These are phyloP conservation scores for Rhynchosporium graminicola DNA, from an alignment of 2,329 filamentous ascomycete species.

Conservation along the genomic window DNA sequence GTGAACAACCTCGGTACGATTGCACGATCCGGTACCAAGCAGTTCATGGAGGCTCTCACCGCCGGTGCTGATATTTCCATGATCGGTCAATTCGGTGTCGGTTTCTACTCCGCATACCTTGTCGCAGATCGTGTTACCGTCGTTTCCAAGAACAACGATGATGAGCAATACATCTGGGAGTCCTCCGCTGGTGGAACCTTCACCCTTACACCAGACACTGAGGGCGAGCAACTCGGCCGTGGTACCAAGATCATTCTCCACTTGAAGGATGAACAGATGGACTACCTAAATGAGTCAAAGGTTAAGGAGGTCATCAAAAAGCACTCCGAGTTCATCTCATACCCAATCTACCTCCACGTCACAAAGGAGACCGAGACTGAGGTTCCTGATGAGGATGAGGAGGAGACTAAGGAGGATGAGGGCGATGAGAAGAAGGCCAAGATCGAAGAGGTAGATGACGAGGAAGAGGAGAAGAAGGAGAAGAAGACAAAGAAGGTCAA, in stretches of 20 bases:
- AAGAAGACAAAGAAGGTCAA: slow-evolving; percentile 99
- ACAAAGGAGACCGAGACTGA: slow-evolving; percentile 99
- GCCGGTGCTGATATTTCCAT: slow-evolving; percentile 99
- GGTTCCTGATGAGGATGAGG: slow-evolving; percentile 93
- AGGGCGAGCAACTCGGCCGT: slow-evolving; percentile 86
- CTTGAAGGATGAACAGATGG: slow-evolving; percentile 98
- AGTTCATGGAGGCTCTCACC: slow-evolving; percentile 99
- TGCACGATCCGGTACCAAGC: slow-evolving; percentile 98
- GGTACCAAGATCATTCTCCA: slow-evolving; percentile 98
- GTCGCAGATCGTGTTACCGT: slow-evolving; percentile 96
- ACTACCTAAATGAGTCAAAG: slow-evolving; percentile 98
- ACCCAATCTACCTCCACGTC: slow-evolving; percentile 99
- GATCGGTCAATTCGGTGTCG: slow-evolving; percentile 99
- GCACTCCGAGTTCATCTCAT: slow-evolving; percentile 99
- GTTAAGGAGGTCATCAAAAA: slow-evolving; percentile 99
- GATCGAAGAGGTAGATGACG: slow-evolving; percentile 88
- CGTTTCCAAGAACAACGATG: slow-evolving; percentile 98
- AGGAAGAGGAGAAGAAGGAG: slow-evolving; percentile 87
- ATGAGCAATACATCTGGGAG: slow-evolving; percentile 99
- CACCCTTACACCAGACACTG: slow-evolving; percentile 86
- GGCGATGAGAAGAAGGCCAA: slow-evolving; percentile 93
- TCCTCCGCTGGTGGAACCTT: slow-evolving; percentile 97
- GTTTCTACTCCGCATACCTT: slow-evolving; percentile 99
- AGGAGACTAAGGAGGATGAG: slow-evolving; percentile 69
- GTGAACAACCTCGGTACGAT: slow-evolving; percentile 99